Conservation (phyloP, 768 basidiomycete species). For the Trametes cingulata region DNA sequence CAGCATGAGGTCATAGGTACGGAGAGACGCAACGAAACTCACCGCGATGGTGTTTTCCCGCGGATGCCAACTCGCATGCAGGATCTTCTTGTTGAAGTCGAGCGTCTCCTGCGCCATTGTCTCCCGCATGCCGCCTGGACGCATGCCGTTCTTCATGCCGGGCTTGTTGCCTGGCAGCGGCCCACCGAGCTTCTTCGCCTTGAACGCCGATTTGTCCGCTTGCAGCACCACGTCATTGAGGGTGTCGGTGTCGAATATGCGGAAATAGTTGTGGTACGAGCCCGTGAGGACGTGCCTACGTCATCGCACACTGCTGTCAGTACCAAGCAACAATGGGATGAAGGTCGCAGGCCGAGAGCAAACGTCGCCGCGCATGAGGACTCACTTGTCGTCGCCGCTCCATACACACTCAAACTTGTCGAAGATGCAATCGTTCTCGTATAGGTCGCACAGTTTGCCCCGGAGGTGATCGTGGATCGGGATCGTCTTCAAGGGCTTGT, state of each 20-base stretch:
- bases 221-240: slow-evolving; percentile 90
- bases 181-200: slow-evolving; percentile 97
- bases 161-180: slow-evolving; percentile 71
- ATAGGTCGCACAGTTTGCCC: slow-evolving; percentile 96
- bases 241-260: slow-evolving; percentile 92
- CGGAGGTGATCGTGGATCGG: slow-evolving; percentile 98
- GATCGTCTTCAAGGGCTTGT: slow-evolving; percentile 93
- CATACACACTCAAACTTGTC: slow-evolving; percentile 99
- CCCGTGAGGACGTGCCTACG: slow-evolving; percentile 94
- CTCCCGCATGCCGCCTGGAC: slow-evolving; percentile 75
- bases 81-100: slow-evolving; percentile 97
- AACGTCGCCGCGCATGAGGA: slow-evolving; percentile 18
- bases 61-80: slow-evolving; percentile 97
- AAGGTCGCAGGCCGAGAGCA: slow-evolving; percentile 23
- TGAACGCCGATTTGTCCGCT: slow-evolving; percentile 99
- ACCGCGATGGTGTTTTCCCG: slow-evolving; percentile 98
- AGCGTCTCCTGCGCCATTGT: slow-evolving; percentile 84
- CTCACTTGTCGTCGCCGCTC: slow-evolving; percentile 94
- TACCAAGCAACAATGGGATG: background rate
- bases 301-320: background rate
- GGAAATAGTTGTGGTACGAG: slow-evolving; percentile 99
- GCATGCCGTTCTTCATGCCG: slow-evolving; percentile 72
- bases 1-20: slow-evolving; percentile 2
- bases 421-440: slow-evolving; percentile 99
- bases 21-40: slow-evolving; percentile 35